Evolutionary conservation across 108 stramenopile genomes (phyloP).

Genomic region (Nitzschia sp.): DNA sequence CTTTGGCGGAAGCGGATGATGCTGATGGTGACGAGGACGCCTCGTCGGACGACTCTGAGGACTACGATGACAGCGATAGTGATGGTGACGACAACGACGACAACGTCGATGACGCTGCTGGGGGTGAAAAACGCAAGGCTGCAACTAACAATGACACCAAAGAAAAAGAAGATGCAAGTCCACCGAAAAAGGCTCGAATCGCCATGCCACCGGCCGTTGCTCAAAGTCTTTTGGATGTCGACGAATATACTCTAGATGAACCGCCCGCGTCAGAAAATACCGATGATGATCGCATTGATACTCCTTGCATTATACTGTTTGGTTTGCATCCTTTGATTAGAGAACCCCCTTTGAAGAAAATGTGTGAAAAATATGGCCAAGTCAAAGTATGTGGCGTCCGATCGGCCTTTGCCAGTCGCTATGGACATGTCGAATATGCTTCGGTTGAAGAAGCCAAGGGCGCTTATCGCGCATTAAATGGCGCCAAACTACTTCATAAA

Average conservation of each 20-base stretch:
- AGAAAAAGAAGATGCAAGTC: neutral
- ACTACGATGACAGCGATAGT: neutral
- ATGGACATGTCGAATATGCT: slow-evolving; percentile 18
- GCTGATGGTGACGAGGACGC: neutral
- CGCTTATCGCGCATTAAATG: slow-evolving; percentile 18
- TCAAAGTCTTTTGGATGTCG: slow-evolving; percentile 6
- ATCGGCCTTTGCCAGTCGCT: slow-evolving; percentile 24
- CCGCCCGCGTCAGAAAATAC: slow-evolving; percentile 10
- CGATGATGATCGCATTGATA: slow-evolving; percentile 12
- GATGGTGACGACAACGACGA: neutral
- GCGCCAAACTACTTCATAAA: slow-evolving; percentile 27
- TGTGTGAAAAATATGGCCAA: slow-evolving; percentile 19
- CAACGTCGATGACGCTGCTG: no score
- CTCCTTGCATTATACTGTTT: slow-evolving; percentile 17
- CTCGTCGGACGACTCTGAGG: neutral
- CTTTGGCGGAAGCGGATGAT: neutral
- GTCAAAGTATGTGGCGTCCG: slow-evolving; percentile 13
- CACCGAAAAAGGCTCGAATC: slow-evolving; percentile 17
- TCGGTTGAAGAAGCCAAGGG: slow-evolving; percentile 20
- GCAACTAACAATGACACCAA: neutral
- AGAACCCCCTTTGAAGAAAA: slow-evolving; percentile 16
- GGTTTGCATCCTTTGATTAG: slow-evolving; percentile 27
- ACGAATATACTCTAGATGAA: slow-evolving; percentile 19
- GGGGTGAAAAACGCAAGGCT: neutral
- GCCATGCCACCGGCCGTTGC: slow-evolving; percentile 19